phyloP scores from a whole-genome alignment of 1,284 basidiomycete genomes.

The Boletus smithii region DNA sequence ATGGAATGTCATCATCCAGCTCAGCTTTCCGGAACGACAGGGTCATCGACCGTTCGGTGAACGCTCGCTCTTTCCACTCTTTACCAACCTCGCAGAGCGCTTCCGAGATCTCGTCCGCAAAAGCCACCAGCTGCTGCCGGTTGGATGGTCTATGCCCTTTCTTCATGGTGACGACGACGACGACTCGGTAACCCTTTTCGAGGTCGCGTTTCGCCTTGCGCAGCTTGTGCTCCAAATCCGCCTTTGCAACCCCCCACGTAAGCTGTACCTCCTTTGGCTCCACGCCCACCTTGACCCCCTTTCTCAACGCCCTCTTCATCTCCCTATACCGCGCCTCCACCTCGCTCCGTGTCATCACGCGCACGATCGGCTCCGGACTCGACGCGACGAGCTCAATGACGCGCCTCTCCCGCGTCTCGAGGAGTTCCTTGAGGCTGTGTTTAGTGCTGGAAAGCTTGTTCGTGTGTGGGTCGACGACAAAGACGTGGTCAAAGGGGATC shows the following conservation, averaged over 20 bases:
- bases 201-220: conserved; percentile 57
- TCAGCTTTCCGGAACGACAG: conserved; percentile 41
- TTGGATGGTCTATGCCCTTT: conserved; percentile 36
- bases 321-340: conserved; percentile 36
- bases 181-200: conserved; percentile 56
- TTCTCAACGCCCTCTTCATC: conserved; percentile 35
- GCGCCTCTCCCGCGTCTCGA: conserved; percentile 35
- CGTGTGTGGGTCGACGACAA: conserved; percentile 49
- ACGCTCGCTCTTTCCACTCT: conserved; percentile 50
- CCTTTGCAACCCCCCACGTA: conserved; percentile 60
- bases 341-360: conserved; percentile 42
- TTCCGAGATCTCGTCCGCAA: conserved; percentile 41
- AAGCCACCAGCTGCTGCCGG: conserved; percentile 37
- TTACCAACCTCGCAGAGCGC: conserved; percentile 44
- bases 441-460: conserved; percentile 38
- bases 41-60: conserved; percentile 37
- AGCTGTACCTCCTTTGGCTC: conserved; percentile 71
- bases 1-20: conserved; percentile 1
- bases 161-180: conserved; percentile 56
- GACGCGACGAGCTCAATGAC: conserved; percentile 52
- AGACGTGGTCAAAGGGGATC: conserved; percentile 43
- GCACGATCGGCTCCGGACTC: conserved; percentile 50
- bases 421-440: conserved; percentile 40
- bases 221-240: conserved; percentile 68
- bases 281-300: conserved; percentile 33